Evolutionary conservation across 768 basidiomycete species (phyloP), one percentile per base, ranked within the genome.

Genomic region (Strobilomyces confusus): DNA sequence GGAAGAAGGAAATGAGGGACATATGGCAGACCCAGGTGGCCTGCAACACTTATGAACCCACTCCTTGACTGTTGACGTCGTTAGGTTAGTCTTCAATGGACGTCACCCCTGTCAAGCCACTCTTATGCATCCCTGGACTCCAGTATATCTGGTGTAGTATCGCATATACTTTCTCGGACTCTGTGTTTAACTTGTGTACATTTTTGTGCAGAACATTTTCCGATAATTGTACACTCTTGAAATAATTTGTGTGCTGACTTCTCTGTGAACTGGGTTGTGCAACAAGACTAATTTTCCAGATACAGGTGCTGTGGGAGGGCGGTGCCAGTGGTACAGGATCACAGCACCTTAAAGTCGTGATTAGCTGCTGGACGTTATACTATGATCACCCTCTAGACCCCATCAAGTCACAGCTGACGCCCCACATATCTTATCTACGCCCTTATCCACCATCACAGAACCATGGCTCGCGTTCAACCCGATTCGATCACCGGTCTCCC

Each of bases 21-120:
- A 59, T 68, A 32, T 83, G 81, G 81, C 58, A 82, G 46, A 68
- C 70, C 47, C 61, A 55, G 41, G 73, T 83, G 19, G 72, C 73
- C 22, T 83, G 81, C 56, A 69, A 75, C 49, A 57, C 63, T 41
- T 80, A 73, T 59, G 79, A 81, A 52, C 68, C 61, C 25, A 49
- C 20, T 15, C 30, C 30, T 32, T 65, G 48, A 65, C 30, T 20
- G 20, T 41, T 36, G 29, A 11, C 37, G 23, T 30, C 5, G 41
- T 37, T 26, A 43, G 15, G 26, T 26, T 7, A 15, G 20, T 12
- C 22, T 41, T 13, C 20, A 44, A 13, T 20, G n/a, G 38, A 40
- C 19, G 38, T 9, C 38, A 8, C 30, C 7, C 1, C 15, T 2
- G 29, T 19, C 17, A 44, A 17, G 3, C 9, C 23, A 3, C n/a